Evolutionary conservation across 148 eudicot species (phyloP).

Genomic region (Rhododendron molle): DNA sequence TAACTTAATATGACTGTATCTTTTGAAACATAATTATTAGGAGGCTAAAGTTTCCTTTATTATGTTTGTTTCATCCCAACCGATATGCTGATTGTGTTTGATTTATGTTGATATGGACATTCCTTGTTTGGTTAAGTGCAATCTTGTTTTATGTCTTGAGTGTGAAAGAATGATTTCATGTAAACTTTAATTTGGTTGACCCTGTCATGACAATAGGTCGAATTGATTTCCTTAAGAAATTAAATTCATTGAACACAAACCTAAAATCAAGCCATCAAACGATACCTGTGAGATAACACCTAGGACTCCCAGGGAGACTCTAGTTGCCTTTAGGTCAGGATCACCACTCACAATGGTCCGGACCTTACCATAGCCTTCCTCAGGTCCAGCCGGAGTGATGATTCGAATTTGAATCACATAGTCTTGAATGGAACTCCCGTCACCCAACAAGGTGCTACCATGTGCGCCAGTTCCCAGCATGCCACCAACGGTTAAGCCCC

Average conservation of each 20-base stretch:
- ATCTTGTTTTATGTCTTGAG: too few relatives aligned
- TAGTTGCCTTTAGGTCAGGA: constrained; percentile 52
- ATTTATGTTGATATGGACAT: too few relatives aligned
- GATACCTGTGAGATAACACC: constrained; percentile 74
- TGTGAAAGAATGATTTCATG: too few relatives aligned
- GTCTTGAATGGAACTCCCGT: constrained; percentile 67
- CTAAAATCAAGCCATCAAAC: not conserved
- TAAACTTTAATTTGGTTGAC: too few relatives aligned
- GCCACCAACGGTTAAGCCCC: constrained; percentile 74
- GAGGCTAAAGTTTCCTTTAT: not conserved
- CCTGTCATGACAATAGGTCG: not conserved
- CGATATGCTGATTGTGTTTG: too few relatives aligned
- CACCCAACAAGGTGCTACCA: constrained; percentile 71
- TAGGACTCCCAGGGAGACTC: constrained; percentile 82
- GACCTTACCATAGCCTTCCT: constrained; percentile 43
- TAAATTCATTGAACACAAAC: not conserved
- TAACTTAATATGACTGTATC: not conserved
- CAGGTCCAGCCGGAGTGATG: constrained; percentile 38
- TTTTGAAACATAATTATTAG: not conserved
- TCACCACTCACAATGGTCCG: constrained; percentile 23
- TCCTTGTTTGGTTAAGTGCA: too few relatives aligned
- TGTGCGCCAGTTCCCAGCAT: constrained; percentile 71
- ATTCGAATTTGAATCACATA: constrained; percentile 49
- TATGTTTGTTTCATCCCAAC: not conserved
- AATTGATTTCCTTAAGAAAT: not conserved